Percentiles rank a stretch among this genome's conserved stretches.
Evolutionary conservation across 768 basidiomycete species (phyloP).

Genomic region (Auriscalpium microsporum): DNA sequence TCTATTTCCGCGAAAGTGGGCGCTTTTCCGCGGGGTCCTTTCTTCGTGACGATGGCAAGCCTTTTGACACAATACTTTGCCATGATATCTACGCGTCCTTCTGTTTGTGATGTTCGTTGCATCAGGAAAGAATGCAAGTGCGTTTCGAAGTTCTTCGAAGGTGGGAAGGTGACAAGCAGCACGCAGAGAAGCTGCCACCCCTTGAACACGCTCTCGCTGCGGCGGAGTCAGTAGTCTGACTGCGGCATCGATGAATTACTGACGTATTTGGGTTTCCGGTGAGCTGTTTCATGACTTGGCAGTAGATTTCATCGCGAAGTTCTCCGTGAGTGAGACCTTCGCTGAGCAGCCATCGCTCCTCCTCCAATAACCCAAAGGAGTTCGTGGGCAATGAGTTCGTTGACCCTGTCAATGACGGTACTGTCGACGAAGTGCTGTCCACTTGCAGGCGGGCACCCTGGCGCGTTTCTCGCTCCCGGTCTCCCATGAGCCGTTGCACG

Average conservation of each 20-base stretch:
- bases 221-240: conserved; percentile 1
- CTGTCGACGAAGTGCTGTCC: conserved; percentile 5
- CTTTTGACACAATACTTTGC: conserved; percentile 86
- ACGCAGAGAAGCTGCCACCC: conserved; percentile 94
- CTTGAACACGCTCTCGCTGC: conserved; percentile 76
- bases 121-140: conserved; percentile 78
- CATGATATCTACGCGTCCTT: conserved; percentile 81
- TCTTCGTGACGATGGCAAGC: conserved; percentile 63
- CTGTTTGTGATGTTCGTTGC: conserved; percentile 53
- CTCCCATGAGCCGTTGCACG: conserved; percentile 90
- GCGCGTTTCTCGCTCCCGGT: conserved; percentile 65
- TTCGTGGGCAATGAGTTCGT: conserved; percentile 15
- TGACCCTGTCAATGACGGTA: conserved; percentile 6
- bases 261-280: conserved; percentile 74
- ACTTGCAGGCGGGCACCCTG: conserved; percentile 32
- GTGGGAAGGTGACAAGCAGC: conserved; percentile 83
- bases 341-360: conserved; percentile 78
- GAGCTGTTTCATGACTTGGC: conserved; percentile 88
- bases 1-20: conserved; percentile 83
- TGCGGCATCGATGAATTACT: conserved; percentile 22
- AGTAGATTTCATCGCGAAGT: conserved; percentile 88
- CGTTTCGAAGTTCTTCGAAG: conserved; percentile 86
- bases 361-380: conserved; percentile 56
- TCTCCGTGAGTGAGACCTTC: conserved; percentile 77
- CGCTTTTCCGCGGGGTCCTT: conserved; percentile 80